Evolutionary conservation across 1,139 yeast genomes (phyloP), one percentile per base, ranked within the genome.

Genomic region (Scheffersomyces lignicola): DNA sequence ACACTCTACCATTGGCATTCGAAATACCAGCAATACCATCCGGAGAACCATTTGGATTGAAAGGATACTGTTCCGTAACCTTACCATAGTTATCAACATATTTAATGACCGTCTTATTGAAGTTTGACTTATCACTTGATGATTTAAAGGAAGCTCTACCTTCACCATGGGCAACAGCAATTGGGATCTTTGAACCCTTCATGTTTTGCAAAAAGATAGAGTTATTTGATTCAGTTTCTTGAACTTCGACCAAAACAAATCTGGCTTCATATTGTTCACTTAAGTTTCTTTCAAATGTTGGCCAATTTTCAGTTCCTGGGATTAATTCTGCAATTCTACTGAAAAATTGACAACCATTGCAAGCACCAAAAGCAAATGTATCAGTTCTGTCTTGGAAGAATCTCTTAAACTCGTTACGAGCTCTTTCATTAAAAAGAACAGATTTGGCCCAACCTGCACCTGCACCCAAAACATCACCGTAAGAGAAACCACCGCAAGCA

Each of bases 401-500:
- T 36, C 66, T 73, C 49, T 70, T 63, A 61, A 94, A 94, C 64
- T 87, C 90, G 24, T 73, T 57, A 56, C 94, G 80, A 31, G 94
- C 84, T 37, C 68, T 72, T 24, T 80, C 87, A 56, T 92, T 84
- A 74, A 82, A 89, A 48, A 94, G 67, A n/a, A 92, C 96, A 13
- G 96, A 87, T 58, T 89, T 90, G 42, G 99, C 98, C 98, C 98
- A 94, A 41, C 99, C 99, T 35, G 94, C 88, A 58, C 97, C 99
- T 20, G 98, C 98, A 48, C 99, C 98, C 42, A 94, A 72, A 32
- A 94, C 99, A 64, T 94, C 99, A 73, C 99, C 99, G 56, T 90
- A 94, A 2, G 97, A 89, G 73, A 94, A 94, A 18, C 99, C 99
- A 65, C 99, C 99, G 67, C 98, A 94, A 4, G 98, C 98, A 36